Evolutionary conservation across 257 asterid species (phyloP), one percentile per base, ranked within the genome.

Genomic region (Penstemon eatonii): DNA sequence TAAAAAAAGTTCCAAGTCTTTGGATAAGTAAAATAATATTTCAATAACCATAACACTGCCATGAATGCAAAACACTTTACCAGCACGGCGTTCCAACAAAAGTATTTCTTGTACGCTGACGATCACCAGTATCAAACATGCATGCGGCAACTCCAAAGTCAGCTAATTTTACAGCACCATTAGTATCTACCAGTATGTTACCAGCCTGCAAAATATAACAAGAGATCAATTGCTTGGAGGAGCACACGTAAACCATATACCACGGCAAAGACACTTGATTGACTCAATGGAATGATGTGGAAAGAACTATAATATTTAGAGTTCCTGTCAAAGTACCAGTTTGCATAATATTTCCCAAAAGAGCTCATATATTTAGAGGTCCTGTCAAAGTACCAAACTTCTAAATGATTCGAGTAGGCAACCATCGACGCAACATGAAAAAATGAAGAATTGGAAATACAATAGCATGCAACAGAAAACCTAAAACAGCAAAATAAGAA

Each of bases 51-150:
- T 4, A 73, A 55, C 63, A 25, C 2, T 25, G 42, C 47, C 65
- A 60, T 54, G 70, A 33, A 41, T 37, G 69, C 53, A 9, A 54
- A 71, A 25, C 33, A 46, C 70, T 79, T 61, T 81, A 94, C 99
- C 99, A 94, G 86, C 99, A 94, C 39, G 99, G 99, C 54, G 98
- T 94, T 76, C 99, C 99, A 46, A 94, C 99, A 74, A 94, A 94
- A 60, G 99, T 94, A 80, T 91, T 94, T 81, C 99, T 87, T 49
- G 99, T 83, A 69, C 96, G 96, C 66, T 94, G 97, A 60, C 99
- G 92, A 79, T 94, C 98, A 72, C 99, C 99, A 56, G 92, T 74
- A 64, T 94, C 99, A 83, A 86, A 89, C 96, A 91, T 91, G 83
- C 96, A 82, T 19, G 99, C 99, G 74, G 99, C 75, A 60, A 94